These are phyloP conservation scores for Crithidia thermophila DNA, from an alignment of 208 protist genomes.

Conservation along the genomic window DNA sequence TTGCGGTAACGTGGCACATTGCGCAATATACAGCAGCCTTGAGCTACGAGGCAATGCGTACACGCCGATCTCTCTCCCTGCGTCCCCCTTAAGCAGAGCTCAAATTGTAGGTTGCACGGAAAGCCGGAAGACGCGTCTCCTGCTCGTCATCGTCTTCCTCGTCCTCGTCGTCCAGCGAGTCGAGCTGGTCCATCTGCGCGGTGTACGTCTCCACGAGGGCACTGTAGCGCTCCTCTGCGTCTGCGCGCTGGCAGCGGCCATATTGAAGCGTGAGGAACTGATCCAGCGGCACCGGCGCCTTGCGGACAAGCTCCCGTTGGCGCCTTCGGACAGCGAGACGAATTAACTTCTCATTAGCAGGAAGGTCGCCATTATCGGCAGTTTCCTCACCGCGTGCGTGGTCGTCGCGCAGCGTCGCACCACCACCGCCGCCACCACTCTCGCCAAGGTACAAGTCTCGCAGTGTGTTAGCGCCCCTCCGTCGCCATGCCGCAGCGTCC, in stretches of 20 bases:
- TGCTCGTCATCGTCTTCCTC: neutral
- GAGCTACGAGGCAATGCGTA: no score
- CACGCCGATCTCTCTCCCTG: no score
- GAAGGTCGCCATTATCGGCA: neutral
- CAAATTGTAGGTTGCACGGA: slow-evolving; percentile 11
- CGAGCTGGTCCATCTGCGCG: slow-evolving; percentile 24
- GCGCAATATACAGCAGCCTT: no score
- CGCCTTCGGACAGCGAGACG: slow-evolving; percentile 43
- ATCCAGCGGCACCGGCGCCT: slow-evolving; percentile 54
- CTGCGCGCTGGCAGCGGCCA: slow-evolving; percentile 45
- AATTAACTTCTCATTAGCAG: slow-evolving; percentile 1
- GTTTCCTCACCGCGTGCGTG: neutral
- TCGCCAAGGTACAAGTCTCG: neutral
- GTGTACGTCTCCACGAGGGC: slow-evolving; percentile 52
- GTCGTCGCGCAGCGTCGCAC: neutral
- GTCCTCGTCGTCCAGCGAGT: slow-evolving; percentile 4
- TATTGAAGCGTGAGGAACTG: slow-evolving; percentile 59
- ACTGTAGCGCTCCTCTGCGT: slow-evolving; percentile 56
- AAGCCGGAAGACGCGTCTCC: slow-evolving; percentile 14
- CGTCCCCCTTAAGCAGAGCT: neutral
- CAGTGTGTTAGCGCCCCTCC: slow-evolving; percentile 7
- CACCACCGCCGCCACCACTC: neutral
- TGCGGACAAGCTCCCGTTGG: slow-evolving; percentile 47
- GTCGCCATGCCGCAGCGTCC: neutral
- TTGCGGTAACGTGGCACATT: no score